Evolutionary conservation across 2,329 filamentous ascomycete species (phyloP).

Genomic region (Cercospora citrullina): DNA sequence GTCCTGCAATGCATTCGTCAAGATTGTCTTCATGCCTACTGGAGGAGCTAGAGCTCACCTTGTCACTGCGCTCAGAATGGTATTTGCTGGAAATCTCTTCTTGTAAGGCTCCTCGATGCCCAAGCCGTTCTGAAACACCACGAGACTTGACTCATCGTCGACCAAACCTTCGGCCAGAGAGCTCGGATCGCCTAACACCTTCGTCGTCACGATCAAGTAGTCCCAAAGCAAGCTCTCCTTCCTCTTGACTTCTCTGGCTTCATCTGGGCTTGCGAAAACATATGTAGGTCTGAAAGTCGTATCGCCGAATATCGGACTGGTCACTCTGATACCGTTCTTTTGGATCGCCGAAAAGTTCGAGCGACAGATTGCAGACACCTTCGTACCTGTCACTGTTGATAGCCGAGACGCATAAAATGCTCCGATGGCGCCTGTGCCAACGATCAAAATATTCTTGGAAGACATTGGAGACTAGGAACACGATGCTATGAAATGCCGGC

Average conservation of each 20-base stretch:
- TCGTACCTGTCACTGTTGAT: conserved; percentile 52
- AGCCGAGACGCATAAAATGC: conserved; percentile 71
- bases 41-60: background rate
- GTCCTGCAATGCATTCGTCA: conserved; percentile 47
- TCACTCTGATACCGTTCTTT: conserved; percentile 60
- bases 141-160: conserved; percentile 55
- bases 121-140: conserved; percentile 71
- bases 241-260: conserved; percentile 50
- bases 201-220: conserved; percentile 69
- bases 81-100: conserved; percentile 58
- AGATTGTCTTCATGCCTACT: background rate
- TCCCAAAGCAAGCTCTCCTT: conserved; percentile 50
- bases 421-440: conserved; percentile 69
- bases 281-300: conserved; percentile 63
- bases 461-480: conserved; percentile 7
- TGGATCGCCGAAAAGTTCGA: conserved; percentile 69
- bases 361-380: conserved; percentile 69
- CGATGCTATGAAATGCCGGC: background rate
- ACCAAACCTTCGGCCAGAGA: conserved; percentile 62
- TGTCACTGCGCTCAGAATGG: conserved; percentile 67
- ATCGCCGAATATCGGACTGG: conserved; percentile 65
- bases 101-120: conserved; percentile 68
- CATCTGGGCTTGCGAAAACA: conserved; percentile 60
- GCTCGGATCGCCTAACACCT: conserved; percentile 64
- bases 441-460: conserved; percentile 60